Evolutionary conservation across 73 alveolate species (phyloP).

Genomic region (Diophrys sp.): DNA sequence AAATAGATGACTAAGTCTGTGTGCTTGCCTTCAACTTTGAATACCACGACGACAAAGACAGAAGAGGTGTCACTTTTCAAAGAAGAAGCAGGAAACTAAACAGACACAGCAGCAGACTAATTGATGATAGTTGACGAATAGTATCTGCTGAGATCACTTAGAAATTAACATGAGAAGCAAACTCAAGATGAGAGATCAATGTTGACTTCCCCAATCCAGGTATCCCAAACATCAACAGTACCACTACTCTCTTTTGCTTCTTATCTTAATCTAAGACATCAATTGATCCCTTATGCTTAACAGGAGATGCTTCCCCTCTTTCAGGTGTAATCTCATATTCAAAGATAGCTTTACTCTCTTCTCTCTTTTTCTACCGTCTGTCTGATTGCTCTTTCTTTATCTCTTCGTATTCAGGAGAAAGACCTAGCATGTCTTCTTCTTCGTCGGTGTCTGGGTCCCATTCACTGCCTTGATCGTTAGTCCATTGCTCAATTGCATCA

Average conservation of each 20-base stretch:
- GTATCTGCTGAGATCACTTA: background rate
- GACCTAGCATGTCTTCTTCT: too few relatives aligned
- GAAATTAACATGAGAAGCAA: slow-evolving; percentile 21
- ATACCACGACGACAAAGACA: too few relatives aligned
- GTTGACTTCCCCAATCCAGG: slow-evolving; percentile 66
- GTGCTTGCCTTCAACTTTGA: too few relatives aligned
- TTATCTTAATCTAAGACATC: too few relatives aligned
- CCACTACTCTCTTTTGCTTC: slow-evolving; percentile 34
- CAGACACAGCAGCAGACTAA: too few relatives aligned
- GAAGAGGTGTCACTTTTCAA: too few relatives aligned
- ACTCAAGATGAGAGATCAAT: slow-evolving; percentile 52
- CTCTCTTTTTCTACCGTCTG: background rate
- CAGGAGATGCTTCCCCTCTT: background rate
- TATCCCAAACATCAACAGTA: slow-evolving; percentile 54
- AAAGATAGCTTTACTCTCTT: background rate
- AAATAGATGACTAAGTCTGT: too few relatives aligned
- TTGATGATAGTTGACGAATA: too few relatives aligned
- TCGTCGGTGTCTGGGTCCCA: background rate
- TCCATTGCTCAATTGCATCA: slow-evolving; percentile 1
- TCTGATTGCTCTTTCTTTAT: background rate
- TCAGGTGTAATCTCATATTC: background rate
- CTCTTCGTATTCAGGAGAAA: background rate
- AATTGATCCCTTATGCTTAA: too few relatives aligned
- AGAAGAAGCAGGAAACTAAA: too few relatives aligned
- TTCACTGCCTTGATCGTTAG: background rate